These are phyloP conservation scores for Celoporthe dispersa DNA, from an alignment of 2,329 filamentous ascomycete genomes.

Conservation along the genomic window DNA sequence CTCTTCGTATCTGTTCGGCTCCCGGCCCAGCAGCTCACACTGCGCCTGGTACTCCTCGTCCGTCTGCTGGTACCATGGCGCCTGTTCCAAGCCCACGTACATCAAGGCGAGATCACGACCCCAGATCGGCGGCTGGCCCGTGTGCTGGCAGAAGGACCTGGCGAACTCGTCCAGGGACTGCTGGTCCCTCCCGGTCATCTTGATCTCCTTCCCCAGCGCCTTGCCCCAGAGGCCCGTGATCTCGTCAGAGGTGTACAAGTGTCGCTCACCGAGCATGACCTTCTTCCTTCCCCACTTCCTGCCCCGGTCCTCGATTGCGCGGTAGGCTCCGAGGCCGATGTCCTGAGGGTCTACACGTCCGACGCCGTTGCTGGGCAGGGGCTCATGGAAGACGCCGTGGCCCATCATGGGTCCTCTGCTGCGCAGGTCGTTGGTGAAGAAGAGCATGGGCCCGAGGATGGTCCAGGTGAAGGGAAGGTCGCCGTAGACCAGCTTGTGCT, in stretches of 20 bases:
- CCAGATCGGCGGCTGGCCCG: constrained; percentile 2
- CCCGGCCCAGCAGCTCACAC: not conserved
- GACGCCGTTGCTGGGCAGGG: constrained; percentile 1
- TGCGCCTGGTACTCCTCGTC: constrained; percentile 5
- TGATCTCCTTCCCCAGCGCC: not conserved
- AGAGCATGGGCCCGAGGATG: not conserved
- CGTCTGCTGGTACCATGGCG: not conserved
- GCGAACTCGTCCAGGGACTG: constrained; percentile 5
- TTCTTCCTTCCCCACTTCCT: not conserved
- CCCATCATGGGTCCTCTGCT: not conserved
- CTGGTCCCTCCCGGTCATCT: not conserved
- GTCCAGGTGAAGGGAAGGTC: constrained; percentile 6
- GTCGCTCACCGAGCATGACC: not conserved
- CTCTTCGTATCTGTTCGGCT: constrained; percentile 1
- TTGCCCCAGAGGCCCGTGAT: not conserved
- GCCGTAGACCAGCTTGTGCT: constrained; percentile 2
- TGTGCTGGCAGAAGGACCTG: not conserved
- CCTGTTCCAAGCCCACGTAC: not conserved
- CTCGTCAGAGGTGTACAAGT: constrained; percentile 1
- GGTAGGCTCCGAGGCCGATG: not conserved
- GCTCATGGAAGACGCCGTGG: constrained; percentile 6
- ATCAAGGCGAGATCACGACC: constrained; percentile 2
- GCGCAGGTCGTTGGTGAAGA: constrained; percentile 9
- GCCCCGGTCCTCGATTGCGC: constrained; percentile 3
- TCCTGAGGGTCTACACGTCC: not conserved